Evolutionary conservation across 768 basidiomycete genomes (phyloP).

Genomic region (Hericium alpestre): DNA sequence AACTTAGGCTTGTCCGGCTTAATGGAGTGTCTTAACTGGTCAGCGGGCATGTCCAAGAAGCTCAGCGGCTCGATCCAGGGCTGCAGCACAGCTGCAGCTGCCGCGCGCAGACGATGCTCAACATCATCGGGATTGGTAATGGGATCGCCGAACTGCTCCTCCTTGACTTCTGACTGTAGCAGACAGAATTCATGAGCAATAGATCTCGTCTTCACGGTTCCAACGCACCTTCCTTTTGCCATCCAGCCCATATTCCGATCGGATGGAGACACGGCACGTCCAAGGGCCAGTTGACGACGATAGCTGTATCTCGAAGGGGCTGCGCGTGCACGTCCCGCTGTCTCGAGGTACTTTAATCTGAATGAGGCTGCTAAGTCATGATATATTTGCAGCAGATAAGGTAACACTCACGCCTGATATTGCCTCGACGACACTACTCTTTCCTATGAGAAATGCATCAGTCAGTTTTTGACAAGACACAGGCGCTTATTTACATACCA

Average conservation of each 20-base stretch:
- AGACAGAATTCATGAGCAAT: not conserved
- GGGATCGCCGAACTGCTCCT: conserved; percentile 30
- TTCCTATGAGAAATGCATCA: conserved; percentile 1
- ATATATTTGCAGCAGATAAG: too few relatives aligned
- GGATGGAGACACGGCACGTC: conserved; percentile 30
- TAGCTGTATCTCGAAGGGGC: conserved; percentile 1
- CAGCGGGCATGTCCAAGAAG: conserved; percentile 6
- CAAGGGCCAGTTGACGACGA: conserved; percentile 8
- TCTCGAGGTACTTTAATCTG: conserved; percentile 35
- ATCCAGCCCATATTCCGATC: conserved; percentile 27
- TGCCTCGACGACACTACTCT: conserved; percentile 1
- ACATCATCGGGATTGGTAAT: conserved; percentile 34
- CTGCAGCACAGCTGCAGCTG: conserved; percentile 49
- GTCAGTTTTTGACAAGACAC: not conserved
- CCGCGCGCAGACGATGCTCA: conserved; percentile 46
- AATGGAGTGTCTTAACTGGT: not conserved
- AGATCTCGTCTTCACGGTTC: too few relatives aligned
- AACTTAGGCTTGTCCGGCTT: not conserved
- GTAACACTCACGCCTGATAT: not conserved
- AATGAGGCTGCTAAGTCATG: not conserved
- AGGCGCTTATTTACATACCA: not conserved
- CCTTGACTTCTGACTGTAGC: conserved; percentile 12
- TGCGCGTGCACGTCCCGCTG: conserved; percentile 28
- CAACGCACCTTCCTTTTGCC: conserved; percentile 15
- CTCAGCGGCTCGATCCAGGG: conserved; percentile 24